Evolutionary conservation across 2,329 filamentous ascomycete genomes (phyloP), one percentile per base, ranked within the genome.

Genomic region (Aureobasidium sp.): DNA sequence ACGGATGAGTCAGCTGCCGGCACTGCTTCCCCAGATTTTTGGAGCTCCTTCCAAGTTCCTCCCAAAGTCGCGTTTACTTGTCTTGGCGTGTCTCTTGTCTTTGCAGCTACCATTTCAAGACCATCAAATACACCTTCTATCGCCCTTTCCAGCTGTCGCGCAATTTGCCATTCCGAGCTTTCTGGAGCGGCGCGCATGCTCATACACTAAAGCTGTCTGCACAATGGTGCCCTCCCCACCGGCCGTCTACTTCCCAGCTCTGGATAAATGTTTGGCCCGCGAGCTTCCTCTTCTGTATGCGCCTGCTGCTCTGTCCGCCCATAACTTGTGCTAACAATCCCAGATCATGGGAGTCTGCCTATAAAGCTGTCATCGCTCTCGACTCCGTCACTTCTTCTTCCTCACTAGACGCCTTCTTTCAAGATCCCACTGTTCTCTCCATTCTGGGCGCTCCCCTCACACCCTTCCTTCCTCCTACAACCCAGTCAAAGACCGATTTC

Each of bases 211-310:
- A 42, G 6, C 26, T n/a, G 15, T 9, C 46, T 39, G 36, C 42
- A 63, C 44, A 44, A 63, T 63, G 62, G 62, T 58, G 52, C 62
- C 62, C 9, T 63, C 62, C 34, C 55, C 55, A 17, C 36, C 46
- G 55, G 55, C 62, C 27, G 62, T 61, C 74, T 94, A 92, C 78
- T 89, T 95, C 71, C 90, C 92, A 72, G 85, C 91, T 72, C 82
- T 97, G 76, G 88, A 91, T 76, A 86, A 89, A 73, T 95, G 90
- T 78, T 82, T 97, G 71, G 87, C 84, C 70, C 90, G 90, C 77
- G 87, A 93, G 74, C 84, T 84, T 70, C 83, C 88, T 72, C 81
- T 97, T 70, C 82, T 96, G 89, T 96, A 82, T 74, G 87, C 81
- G 65, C 58, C 60, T 41, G 4, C 34, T 50, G 59, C 61, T 4